These are phyloP conservation scores for Lobosporangium transversale DNA, from an alignment of 192 early-diverging fungal species.

Conservation along the genomic window DNA sequence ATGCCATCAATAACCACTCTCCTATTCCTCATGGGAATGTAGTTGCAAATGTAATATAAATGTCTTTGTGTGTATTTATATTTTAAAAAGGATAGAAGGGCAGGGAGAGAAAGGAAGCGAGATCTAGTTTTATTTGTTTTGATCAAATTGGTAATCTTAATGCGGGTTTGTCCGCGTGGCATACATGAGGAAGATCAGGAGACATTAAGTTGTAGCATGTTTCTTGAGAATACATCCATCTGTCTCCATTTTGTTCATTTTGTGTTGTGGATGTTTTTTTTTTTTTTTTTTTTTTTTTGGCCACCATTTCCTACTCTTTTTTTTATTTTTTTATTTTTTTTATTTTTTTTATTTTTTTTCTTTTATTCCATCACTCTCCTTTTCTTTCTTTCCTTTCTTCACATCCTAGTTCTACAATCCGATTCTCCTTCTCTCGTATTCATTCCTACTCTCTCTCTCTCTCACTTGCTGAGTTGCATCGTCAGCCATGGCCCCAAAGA, in stretches of 20 bases:
- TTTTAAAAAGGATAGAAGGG: no score
- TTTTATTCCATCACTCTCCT: not conserved
- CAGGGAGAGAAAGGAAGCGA: no score
- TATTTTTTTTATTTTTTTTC: not conserved
- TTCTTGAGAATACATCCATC: not conserved
- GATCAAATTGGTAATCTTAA: not conserved
- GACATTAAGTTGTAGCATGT: not conserved
- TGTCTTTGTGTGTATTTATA: no score
- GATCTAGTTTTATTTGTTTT: no score
- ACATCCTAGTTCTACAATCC: not conserved
- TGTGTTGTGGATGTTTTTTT: no score
- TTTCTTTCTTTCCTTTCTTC: not conserved
- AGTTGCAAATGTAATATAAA: no score
- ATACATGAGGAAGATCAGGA: not conserved
- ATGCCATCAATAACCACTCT: no score
- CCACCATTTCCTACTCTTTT: not conserved
- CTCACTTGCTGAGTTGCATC: conserved; percentile 20
- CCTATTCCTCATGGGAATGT: not conserved
- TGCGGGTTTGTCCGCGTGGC: not conserved
- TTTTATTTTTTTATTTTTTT: not conserved
- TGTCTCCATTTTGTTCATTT: not conserved
- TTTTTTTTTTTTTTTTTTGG: no score
- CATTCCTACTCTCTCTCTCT: not conserved
- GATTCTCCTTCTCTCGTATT: not conserved
- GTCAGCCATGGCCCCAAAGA: conserved; percentile 48